A percentile compares a stretch with the other conserved stretches of the same genome.
Evolutionary conservation across 2,329 filamentous ascomycete species (phyloP).

Genomic region (Lachnellula arida): DNA sequence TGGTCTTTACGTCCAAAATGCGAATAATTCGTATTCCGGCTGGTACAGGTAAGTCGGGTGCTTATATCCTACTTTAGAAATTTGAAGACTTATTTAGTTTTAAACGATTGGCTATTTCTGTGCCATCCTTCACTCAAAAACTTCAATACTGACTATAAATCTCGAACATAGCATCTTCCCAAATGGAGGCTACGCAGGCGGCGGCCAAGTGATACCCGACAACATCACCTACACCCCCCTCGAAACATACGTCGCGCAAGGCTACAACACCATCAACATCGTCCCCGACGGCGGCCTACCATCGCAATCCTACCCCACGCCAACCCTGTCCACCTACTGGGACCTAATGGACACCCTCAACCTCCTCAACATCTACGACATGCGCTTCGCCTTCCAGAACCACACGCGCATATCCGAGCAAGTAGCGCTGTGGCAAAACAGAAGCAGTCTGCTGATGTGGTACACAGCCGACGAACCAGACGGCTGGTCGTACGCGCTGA

Average conservation of each 20-base stretch:
- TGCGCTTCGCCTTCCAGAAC: conserved; percentile 29
- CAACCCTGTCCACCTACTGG: conserved; percentile 36
- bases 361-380: conserved; percentile 41
- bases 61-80: too few relatives aligned
- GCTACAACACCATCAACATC: conserved; percentile 42
- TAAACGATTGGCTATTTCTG: too few relatives aligned
- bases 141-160: too few relatives aligned
- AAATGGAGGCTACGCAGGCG: conserved; percentile 40
- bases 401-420: conserved; percentile 35
- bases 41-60: conserved; percentile 20
- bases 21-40: conserved; percentile 24
- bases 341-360: conserved; percentile 39
- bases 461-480: conserved; percentile 52
- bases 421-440: conserved; percentile 25
- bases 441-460: conserved; percentile 40
- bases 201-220: conserved; percentile 21
- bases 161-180: conserved; percentile 35
- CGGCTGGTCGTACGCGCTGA: conserved; percentile 32
- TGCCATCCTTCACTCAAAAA: too few relatives aligned
- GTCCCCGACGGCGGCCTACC: conserved; percentile 37
- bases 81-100: too few relatives aligned
- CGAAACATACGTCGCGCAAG: conserved; percentile 36
- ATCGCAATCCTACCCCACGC: conserved; percentile 35
- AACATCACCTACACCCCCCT: conserved; percentile 34
- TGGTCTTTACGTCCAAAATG: conserved; percentile 39